Evolutionary conservation across 495 filamentous ascomycete species (phyloP).

Genomic region (Penicillium pulvis): DNA sequence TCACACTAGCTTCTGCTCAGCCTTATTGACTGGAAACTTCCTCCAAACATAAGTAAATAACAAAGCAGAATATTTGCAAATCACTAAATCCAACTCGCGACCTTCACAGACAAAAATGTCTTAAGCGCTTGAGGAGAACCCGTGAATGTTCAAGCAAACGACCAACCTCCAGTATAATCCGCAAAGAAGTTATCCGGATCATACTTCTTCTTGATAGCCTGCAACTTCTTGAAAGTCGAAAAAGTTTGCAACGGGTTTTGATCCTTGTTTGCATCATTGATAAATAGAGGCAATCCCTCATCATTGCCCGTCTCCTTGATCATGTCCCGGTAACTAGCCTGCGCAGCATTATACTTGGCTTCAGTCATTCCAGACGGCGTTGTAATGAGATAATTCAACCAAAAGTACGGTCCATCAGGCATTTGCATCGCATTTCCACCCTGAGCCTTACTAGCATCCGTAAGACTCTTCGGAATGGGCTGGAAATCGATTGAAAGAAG

Average conservation of each 20-base stretch:
- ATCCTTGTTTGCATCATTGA: constrained; percentile 36
- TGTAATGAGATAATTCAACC: constrained; percentile 33
- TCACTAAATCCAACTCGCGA: background rate
- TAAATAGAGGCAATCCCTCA: constrained; percentile 34
- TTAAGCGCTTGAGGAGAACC: background rate
- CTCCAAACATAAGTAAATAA: no score
- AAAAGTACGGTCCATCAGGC: constrained; percentile 41
- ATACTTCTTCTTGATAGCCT: constrained; percentile 39
- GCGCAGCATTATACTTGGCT: constrained; percentile 30
- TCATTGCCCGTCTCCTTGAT: constrained; percentile 27
- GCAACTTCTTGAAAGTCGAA: constrained; percentile 28
- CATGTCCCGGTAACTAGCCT: constrained; percentile 36
- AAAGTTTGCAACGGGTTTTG: constrained; percentile 37
- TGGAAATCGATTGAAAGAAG: constrained; percentile 37
- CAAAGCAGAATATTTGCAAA: background rate
- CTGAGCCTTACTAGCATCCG: constrained; percentile 37
- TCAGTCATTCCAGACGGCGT: constrained; percentile 27
- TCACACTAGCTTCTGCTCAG: no score
- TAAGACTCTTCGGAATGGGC: constrained; percentile 35
- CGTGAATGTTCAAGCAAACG: constrained; percentile 25
- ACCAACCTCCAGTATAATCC: constrained; percentile 38
- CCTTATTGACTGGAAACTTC: no score
- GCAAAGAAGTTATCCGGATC: constrained; percentile 40
- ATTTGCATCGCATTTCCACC: constrained; percentile 42
- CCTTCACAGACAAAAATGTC: background rate